These are phyloP conservation scores for Cladophialophora bantiana DNA, from an alignment of 2,329 filamentous ascomycete genomes.

Conservation along the genomic window DNA sequence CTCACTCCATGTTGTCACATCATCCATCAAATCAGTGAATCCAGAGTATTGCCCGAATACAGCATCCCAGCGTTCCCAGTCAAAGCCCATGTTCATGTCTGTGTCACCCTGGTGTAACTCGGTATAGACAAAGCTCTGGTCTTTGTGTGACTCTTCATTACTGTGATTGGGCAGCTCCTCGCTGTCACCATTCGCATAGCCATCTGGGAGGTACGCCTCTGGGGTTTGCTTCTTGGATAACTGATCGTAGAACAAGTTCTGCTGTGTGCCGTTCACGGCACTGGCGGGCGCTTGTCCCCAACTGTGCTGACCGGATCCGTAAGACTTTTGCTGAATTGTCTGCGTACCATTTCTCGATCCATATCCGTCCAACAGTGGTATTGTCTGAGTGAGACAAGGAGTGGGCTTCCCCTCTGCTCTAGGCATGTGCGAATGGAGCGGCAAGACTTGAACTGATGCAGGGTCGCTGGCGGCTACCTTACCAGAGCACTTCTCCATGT, in stretches of 20 bases:
- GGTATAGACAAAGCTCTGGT: background rate
- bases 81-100: slow-evolving; percentile 49
- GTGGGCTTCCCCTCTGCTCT: slow-evolving; percentile 4
- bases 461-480: background rate
- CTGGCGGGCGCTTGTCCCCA: slow-evolving; percentile 9
- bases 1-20: slow-evolving; percentile 30
- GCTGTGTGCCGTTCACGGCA: background rate
- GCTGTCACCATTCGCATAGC: slow-evolving; percentile 7
- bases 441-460: background rate
- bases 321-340: background rate
- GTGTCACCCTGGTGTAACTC: slow-evolving; percentile 12
- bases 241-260: background rate
- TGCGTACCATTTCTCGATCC: background rate
- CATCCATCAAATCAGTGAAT: slow-evolving; percentile 40
- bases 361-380: background rate
- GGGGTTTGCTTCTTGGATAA: background rate
- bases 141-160: slow-evolving; percentile 6
- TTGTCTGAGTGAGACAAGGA: background rate
- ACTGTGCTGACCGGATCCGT: background rate
- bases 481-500: slow-evolving; percentile 26
- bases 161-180: background rate
- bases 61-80: slow-evolving; percentile 59
- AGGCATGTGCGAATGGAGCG: slow-evolving; percentile 3
- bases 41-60: slow-evolving; percentile 54
- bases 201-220: background rate